Evolutionary conservation across 1,139 yeast species (phyloP).

Genomic region (Protomyces inundatus): DNA sequence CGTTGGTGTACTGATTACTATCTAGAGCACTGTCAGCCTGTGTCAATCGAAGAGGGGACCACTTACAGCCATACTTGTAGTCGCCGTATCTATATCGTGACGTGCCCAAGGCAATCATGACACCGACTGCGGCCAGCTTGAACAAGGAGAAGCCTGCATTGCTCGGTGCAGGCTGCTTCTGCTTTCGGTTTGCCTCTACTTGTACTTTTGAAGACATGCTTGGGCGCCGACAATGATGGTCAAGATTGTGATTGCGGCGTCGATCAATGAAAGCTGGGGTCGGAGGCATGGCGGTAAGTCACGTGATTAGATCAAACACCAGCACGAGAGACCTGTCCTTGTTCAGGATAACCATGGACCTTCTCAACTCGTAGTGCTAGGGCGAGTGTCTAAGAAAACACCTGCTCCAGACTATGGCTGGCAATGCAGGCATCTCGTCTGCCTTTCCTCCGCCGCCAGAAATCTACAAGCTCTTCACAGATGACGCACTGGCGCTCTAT

Average conservation of each 20-base stretch:
- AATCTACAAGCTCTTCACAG: slow-evolving; percentile 61
- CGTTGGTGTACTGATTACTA: slow-evolving; percentile 5
- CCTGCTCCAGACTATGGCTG: slow-evolving; percentile 3
- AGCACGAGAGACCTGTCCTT: too few relatives aligned
- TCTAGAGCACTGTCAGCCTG: neutral
- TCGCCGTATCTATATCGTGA: neutral
- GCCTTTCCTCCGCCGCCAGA: slow-evolving; percentile 87
- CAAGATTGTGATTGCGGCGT: too few relatives aligned
- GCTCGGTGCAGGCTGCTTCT: too few relatives aligned
- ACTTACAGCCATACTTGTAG: neutral
- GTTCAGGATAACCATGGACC: too few relatives aligned
- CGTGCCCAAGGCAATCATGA: neutral
- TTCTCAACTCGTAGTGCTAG: too few relatives aligned
- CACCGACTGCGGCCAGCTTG: neutral
- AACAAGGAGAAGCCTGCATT: neutral
- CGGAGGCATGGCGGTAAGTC: too few relatives aligned
- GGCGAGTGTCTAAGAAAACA: too few relatives aligned
- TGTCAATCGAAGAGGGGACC: neutral
- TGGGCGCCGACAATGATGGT: too few relatives aligned
- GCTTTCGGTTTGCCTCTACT: too few relatives aligned
- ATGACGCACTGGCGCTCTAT: slow-evolving; percentile 44
- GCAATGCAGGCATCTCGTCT: slow-evolving; percentile 47
- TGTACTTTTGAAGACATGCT: too few relatives aligned
- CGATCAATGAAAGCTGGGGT: too few relatives aligned
- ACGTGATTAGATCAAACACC: too few relatives aligned